Evolutionary conservation across 1,284 basidiomycete species (phyloP), one percentile per base, ranked within the genome.

Genomic region (Cutaneotrichosporon cutaneum): DNA sequence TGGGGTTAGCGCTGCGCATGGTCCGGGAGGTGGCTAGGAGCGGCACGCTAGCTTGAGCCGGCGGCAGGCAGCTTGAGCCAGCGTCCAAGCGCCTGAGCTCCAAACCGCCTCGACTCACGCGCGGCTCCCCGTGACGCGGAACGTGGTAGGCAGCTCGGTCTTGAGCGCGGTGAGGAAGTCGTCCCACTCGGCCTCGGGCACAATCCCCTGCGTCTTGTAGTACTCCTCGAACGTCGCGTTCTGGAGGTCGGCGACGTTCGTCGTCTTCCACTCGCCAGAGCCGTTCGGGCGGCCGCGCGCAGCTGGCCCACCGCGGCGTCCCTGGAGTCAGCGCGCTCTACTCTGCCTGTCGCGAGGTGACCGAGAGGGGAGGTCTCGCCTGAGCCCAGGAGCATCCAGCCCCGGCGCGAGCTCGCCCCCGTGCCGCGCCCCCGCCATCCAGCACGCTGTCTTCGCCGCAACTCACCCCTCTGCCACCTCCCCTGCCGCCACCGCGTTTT

Each of bases 81-180:
- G n/a, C n/a, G n/a, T n/a, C n/a, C n/a, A n/a, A n/a, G n/a, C n/a
- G n/a, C n/a, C n/a, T n/a, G n/a, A n/a, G n/a, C n/a, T n/a, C n/a
- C n/a, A n/a, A 16, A 4, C n/a, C 18, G 16, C 16, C 18, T 10
- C 26, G 8, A 84, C 87, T 72, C 75, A 94, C 92, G 89, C 85
- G 75, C 92, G 84, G 68, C 87, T 91, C 1, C 92, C 90, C 0
- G 94, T 90, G 24, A 99, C 88, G 48, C 96, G 85, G 79, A 99
- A 99, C 0, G 95, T 97, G 0, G 92, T 95, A 1, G 96, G 96
- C 35, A 99, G 81, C 39, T 91, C 90, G 33, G 83, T 81, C 52
- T 86, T 84, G 66, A 96, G 77, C 0, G 85, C 78, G 9, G 85
- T 82, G 72, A 95, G 80, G 70, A 97, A 92, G 0, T 70, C 58